A percentile compares a stretch with the other conserved stretches of the same genome.
Conservation (phyloP, 805 yeast species). For the Grigorovia humatica region DNA sequence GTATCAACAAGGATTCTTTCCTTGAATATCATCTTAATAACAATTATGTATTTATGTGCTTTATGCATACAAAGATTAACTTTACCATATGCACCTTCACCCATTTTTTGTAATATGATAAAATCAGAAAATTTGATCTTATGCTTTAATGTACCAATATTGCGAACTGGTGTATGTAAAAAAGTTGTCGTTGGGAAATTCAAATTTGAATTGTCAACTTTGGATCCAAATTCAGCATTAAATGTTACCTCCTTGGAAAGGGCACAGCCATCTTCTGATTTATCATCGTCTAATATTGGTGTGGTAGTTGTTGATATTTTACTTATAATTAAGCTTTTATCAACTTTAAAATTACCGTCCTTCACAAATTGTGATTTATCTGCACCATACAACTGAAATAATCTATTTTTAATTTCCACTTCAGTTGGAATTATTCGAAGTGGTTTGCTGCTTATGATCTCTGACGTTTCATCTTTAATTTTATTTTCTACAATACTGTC, state of each 20-base stretch:
- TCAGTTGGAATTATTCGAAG: constrained; percentile 4
- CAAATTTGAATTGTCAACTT: not conserved
- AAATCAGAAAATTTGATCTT: constrained; percentile 66
- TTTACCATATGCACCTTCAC: constrained; percentile 95
- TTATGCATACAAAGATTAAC: constrained; percentile 71
- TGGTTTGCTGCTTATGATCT: not conserved
- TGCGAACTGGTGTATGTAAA: constrained; percentile 17
- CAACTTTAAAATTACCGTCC: constrained; percentile 27
- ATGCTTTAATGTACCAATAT: constrained; percentile 59
- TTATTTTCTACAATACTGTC: not conserved
- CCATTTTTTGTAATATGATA: constrained; percentile 62
- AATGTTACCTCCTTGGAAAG: not conserved
- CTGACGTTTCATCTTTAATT: not conserved
- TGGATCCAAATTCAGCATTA: not conserved
- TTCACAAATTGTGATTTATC: constrained; percentile 28
- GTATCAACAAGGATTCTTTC: constrained; percentile 92
- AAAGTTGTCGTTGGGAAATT: constrained; percentile 9
- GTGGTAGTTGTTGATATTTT: constrained; percentile 15
- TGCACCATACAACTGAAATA: constrained; percentile 22
- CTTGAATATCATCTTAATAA: constrained; percentile 82
- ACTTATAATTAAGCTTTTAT: constrained; percentile 23
- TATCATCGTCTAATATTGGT: constrained; percentile 1
- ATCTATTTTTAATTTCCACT: constrained; percentile 17
- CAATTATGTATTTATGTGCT: constrained; percentile 54
- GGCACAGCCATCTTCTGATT: not conserved